Evolutionary conservation across 1,139 yeast species (phyloP), one percentile per base, ranked within the genome.

Genomic region (Candida pseudoviswanathii): DNA sequence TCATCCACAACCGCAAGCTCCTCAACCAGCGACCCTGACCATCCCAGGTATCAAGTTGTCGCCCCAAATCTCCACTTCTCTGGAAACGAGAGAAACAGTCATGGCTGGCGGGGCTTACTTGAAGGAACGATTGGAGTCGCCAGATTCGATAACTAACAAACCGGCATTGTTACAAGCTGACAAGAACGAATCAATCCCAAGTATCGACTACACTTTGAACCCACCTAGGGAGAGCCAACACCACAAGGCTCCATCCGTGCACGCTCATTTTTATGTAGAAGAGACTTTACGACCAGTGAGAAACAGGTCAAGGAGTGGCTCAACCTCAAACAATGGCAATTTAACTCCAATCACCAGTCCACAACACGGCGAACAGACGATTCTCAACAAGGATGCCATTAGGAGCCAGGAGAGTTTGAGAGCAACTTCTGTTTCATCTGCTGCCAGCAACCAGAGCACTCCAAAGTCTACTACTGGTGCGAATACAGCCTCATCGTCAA

Each of bases 191-290:
- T 67, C 73, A 1, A 46, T 56, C 11, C 44, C 65, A 5, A 63
- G 67, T 43, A 58, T 69, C 34, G 73, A 73, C 50, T 66, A 61
- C 53, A 51, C 64, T 2, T 46, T 58, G 36, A 62, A 63, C 41
- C 76, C 76, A 8, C 78, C 79, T 4, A 57, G 54, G 24, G 64
- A 62, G 5, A 57, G 62, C 38, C 51, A 58, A 2, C 88, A 81
- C 59, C 84, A 77, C 56, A 81, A 80, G 61, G 71, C 78, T 22
- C 82, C 82, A 24, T 81, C 82, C 41, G 88, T 85, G 50, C 96
- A 89, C 66, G 94, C 96, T 0, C 96, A 89, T 67, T 89, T 89
- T 63, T 80, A 78, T 56, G 85, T 85, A 7, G 89, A 86, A 56
- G 96, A 89, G 53, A 77, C 87, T 1, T 65, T 84, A 25, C 85